phyloP scores from a whole-genome alignment of 2,329 filamentous ascomycete genomes.

The Sporothrix euskadiensis region DNA sequence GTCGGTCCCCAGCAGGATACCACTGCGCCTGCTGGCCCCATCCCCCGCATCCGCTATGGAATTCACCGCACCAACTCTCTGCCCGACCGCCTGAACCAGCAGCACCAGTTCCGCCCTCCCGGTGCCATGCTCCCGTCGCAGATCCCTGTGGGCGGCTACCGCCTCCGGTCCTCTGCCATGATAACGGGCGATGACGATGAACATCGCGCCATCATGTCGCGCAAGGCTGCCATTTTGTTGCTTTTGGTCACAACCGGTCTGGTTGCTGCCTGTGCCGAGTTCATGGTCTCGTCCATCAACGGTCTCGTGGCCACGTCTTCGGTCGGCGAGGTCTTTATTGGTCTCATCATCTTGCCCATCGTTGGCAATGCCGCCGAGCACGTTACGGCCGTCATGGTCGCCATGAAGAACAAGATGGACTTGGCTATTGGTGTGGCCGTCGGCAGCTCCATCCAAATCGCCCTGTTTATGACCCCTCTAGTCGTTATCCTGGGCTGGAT shows the following conservation, averaged over 20 bases:
- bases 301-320: constrained; percentile 58
- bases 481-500: constrained; percentile 73
- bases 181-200: constrained; percentile 32
- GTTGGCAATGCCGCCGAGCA: constrained; percentile 74
- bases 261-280: constrained; percentile 69
- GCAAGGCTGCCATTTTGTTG: constrained; percentile 59
- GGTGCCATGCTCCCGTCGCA: constrained; percentile 54
- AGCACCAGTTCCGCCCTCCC: constrained; percentile 47
- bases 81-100: constrained; percentile 64
- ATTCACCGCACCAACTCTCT: constrained; percentile 74
- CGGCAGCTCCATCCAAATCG: constrained; percentile 71
- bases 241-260: constrained; percentile 64
- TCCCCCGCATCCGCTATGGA: constrained; percentile 61
- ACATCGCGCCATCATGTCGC: constrained; percentile 48
- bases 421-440: constrained; percentile 71
- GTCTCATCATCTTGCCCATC: constrained; percentile 70
- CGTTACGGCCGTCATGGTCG: constrained; percentile 69
- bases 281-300: constrained; percentile 67
- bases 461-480: constrained; percentile 68
- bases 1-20: constrained; percentile 37
- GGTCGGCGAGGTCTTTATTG: constrained; percentile 67
- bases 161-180: not conserved
- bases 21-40: constrained; percentile 45
- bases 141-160: constrained; percentile 40
- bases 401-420: constrained; percentile 75